Base-by-base conservation (phyloP, 1,139 yeast genomes). In the Protomyces pachydermus region DNA sequence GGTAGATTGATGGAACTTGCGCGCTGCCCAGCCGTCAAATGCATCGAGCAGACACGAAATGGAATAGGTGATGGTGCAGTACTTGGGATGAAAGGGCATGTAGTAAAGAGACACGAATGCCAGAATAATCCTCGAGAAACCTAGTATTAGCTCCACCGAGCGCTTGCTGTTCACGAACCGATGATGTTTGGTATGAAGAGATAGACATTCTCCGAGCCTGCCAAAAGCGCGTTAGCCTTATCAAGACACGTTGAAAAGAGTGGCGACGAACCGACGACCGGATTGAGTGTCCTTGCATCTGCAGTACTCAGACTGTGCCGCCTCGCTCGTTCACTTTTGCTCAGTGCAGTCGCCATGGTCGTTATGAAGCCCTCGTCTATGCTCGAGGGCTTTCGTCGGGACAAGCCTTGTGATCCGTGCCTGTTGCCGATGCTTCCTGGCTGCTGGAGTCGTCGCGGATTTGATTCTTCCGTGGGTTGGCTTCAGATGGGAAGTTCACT, bases 1-100 rank as follows among this genome's bases (percentile, higher is more conserved):
- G 45, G 97, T 89, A 16, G 63, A 88, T 75, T 95, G 99, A 73
- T 88, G 84, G 75, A 80, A 90, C 72, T 82, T 83, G 68, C 99
- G 82, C 9, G 99, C 99, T 62, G 97, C 96, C 66, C 87, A 86
- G 3, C 99, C 99, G 74, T 95, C 99, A 69, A 91, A 83, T 0
- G 99, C 99, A 76, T 95, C 99, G 69, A 95, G 79, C 67, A 95
- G 80, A 70, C 98, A 95, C 18, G 97, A 90, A 37, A 91, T 80
- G 32, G 95, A 88, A 74, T 95, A 95, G 60, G 91, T 79, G 25
- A 83, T 75, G 54, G 90, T 84, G 60, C 97, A 65, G 42, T 60
- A 54, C 23, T 86, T 77, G 16, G 97, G 98, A 73, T 89, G 93
- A 74, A 83, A 80, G 70, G 83, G 83, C 98, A 93, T 93, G 70